Evolutionary conservation across 176 grass and related monocot genomes (phyloP).

Genomic region (Olyra latifolia): DNA sequence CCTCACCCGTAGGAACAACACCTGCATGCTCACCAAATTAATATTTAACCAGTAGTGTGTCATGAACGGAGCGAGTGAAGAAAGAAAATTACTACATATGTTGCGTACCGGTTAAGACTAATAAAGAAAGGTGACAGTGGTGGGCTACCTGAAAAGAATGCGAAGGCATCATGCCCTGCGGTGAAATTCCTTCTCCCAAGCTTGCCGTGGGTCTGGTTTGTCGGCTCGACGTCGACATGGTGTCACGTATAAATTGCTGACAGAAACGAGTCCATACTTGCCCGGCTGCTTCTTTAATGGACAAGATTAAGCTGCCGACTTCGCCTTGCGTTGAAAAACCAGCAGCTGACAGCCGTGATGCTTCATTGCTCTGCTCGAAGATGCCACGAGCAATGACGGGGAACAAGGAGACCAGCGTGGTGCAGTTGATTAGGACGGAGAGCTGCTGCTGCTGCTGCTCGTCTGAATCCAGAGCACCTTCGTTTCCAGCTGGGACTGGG

Average conservation of each 20-base stretch:
- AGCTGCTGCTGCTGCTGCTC: constrained; percentile 35
- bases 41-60: not conserved
- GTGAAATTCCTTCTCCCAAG: not conserved
- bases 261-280: constrained; percentile 49
- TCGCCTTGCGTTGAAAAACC: not conserved
- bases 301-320: constrained; percentile 17
- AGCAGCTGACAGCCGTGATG: not conserved
- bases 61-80: too few relatives aligned
- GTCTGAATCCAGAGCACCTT: not conserved
- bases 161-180: constrained; percentile 43
- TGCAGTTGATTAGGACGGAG: constrained; percentile 52
- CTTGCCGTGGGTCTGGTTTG: not conserved
- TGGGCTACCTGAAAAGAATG: constrained; percentile 52
- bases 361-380: not conserved
- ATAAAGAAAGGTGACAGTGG: too few relatives aligned
- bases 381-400: constrained; percentile 28
- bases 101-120: too few relatives aligned
- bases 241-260: constrained; percentile 47
- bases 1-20: constrained; percentile 46
- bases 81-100: too few relatives aligned
- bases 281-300: constrained; percentile 38
- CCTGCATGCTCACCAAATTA: constrained; percentile 4
- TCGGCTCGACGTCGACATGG: constrained; percentile 16
- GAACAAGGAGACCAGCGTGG: constrained; percentile 44
- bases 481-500: not conserved